These are phyloP conservation scores for Priceomyces carsonii DNA, from an alignment of 805 yeast genomes.

Conservation along the genomic window DNA sequence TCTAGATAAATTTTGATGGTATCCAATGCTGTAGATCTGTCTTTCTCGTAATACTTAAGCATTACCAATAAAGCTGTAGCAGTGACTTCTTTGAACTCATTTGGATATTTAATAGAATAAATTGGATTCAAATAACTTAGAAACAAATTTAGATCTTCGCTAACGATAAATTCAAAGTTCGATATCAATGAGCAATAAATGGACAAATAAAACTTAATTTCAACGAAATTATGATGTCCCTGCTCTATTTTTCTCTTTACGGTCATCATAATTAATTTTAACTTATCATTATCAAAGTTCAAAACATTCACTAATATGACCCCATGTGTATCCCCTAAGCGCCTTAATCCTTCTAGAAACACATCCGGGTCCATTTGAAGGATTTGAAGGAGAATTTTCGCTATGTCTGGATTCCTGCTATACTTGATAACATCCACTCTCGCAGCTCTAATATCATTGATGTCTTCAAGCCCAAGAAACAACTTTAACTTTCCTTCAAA, in stretches of 20 bases:
- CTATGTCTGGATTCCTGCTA: not conserved
- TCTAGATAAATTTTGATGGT: constrained; percentile 24
- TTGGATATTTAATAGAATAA: constrained; percentile 3
- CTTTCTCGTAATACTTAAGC: constrained; percentile 18
- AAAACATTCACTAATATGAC: constrained; percentile 2
- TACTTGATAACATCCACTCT: not conserved
- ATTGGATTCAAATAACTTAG: constrained; percentile 18
- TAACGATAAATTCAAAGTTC: constrained; percentile 16
- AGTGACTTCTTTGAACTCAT: constrained; percentile 12
- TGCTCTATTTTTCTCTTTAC: not conserved
- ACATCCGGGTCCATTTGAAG: not conserved
- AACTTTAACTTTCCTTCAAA: not conserved
- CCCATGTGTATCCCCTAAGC: not conserved
- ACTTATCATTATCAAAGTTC: not conserved
- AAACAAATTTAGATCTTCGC: constrained; percentile 21
- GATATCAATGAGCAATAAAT: constrained; percentile 20
- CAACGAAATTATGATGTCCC: not conserved
- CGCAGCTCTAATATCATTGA: not conserved
- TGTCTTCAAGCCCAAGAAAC: not conserved
- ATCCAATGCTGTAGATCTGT: constrained; percentile 14
- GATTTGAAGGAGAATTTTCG: not conserved
- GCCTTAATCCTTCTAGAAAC: constrained; percentile 3
- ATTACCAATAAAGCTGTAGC: constrained; percentile 21
- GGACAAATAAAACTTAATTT: constrained; percentile 12
- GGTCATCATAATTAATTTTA: not conserved